Evolutionary conservation across 140 eudicot genomes (phyloP), one percentile per base, ranked within the genome.

Genomic region (Flaveria floridana): DNA sequence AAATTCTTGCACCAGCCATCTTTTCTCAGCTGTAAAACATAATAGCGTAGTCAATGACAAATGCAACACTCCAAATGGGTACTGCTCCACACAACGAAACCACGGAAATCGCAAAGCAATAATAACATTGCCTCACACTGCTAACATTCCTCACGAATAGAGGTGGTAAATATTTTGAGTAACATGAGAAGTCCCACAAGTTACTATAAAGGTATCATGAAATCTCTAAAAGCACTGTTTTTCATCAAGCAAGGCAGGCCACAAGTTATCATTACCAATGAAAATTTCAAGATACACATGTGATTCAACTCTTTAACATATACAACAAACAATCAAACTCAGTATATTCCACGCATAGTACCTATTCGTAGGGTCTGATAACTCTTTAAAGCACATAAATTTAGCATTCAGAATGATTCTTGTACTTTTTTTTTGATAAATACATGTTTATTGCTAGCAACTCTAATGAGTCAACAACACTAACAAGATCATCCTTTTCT

Each of bases 1-100:
- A 84, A 75, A 87, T 87, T 92, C 96, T 91, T 91, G 97, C 95
- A 91, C 91, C 96, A 85, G 91, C 85, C 87, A 78, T 85, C 86
- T 82, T 77, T 82, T 84, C 83, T 80, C 78, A 79, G 95, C 96
- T 89, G 97, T 87, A 86, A 86, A 84, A 87, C 86, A 86, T 86
- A 92, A 87, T 82, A 87, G 85, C 82, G 82, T 82, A 84, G 75
- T 89, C 86, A 82, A 85, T 87, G 78, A 78, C 84, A 75, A 69
- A 62, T 80, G 75, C 59, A 85, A 84, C 79, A 82, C 85, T 46
- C 85, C 78, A 79, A 61, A 53, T 75, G 71, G 64, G 37, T 72
- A 78, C 70, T 68, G 86, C 82, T 78, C 76, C 78, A 82, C 79
- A 78, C 83, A 78, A 79, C 59, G 75, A 56, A 78, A 57, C 85